Evolutionary conservation across 139 green algal genomes (phyloP).

Genomic region (Bryopsis sp.): DNA sequence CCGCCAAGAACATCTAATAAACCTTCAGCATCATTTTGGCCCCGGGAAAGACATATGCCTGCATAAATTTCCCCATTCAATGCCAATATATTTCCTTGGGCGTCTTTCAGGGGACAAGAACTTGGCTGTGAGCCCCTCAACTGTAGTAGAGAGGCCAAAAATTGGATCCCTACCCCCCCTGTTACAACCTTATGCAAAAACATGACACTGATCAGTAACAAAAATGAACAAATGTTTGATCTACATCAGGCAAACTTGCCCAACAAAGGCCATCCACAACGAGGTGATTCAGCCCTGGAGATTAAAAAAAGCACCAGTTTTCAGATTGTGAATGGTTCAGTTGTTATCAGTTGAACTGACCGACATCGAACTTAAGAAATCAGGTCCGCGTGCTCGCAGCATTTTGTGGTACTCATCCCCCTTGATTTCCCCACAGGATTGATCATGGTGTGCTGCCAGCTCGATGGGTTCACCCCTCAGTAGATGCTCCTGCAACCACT

Average conservation of each 20-base stretch:
- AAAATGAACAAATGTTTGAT: neutral
- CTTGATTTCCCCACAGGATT: neutral
- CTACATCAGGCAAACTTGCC: neutral
- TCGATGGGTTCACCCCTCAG: neutral
- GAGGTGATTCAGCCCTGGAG: no score
- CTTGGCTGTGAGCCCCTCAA: neutral
- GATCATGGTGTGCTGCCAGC: no score
- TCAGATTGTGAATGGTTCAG: neutral
- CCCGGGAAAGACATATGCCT: neutral
- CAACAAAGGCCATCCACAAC: no score
- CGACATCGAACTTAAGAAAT: neutral
- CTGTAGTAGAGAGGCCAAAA: constrained; percentile 3
- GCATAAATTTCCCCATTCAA: constrained; percentile 15
- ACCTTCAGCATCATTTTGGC: constrained; percentile 1
- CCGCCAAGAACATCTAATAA: neutral
- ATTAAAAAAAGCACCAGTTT: neutral
- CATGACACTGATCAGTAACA: neutral
- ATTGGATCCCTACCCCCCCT: neutral
- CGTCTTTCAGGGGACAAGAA: neutral
- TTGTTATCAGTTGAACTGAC: neutral
- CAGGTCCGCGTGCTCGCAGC: neutral
- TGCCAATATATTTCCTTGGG: neutral
- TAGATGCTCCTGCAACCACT: neutral
- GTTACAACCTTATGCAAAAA: neutral
- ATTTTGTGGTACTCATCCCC: neutral